phyloP scores from a whole-genome alignment of 345 rosid species.

The Moricandia arvensis region DNA sequence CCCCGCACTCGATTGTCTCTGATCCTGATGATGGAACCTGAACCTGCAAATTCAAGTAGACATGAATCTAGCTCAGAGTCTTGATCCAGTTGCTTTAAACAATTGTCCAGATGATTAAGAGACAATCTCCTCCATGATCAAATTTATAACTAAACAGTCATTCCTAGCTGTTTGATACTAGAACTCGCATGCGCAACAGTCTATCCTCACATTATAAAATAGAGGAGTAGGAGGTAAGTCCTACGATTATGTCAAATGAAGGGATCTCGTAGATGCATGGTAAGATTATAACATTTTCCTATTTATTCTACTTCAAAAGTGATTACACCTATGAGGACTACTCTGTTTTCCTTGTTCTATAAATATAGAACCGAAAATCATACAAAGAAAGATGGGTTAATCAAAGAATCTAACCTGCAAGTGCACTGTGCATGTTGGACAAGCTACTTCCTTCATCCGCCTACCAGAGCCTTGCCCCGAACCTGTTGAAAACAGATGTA shows the following conservation, averaged over 20 bases:
- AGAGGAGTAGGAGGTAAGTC: not conserved
- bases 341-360: slow-evolving; percentile 6
- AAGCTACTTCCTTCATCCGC: slow-evolving; percentile 95
- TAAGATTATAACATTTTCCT: not conserved
- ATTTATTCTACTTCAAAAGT: slow-evolving; percentile 12
- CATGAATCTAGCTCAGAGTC: not conserved
- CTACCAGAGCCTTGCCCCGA: slow-evolving; percentile 68
- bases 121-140: not conserved
- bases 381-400: not conserved
- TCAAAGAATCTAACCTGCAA: slow-evolving; percentile 60
- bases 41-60: slow-evolving; percentile 52
- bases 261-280: slow-evolving; percentile 5
- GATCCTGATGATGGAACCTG: slow-evolving; percentile 99
- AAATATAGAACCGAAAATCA: not conserved
- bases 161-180: not conserved
- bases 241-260: not conserved
- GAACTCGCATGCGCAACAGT: not conserved
- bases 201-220: not conserved
- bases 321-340: not conserved
- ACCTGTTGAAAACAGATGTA: slow-evolving; percentile 41
- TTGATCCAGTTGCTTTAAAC: not conserved
- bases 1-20: slow-evolving; percentile 96
- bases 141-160: too few relatives aligned
- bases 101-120: not conserved
- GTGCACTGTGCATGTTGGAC: slow-evolving; percentile 98